Evolutionary conservation across 78 protist genomes (phyloP).

Genomic region (Polysphondylium violaceum): DNA sequence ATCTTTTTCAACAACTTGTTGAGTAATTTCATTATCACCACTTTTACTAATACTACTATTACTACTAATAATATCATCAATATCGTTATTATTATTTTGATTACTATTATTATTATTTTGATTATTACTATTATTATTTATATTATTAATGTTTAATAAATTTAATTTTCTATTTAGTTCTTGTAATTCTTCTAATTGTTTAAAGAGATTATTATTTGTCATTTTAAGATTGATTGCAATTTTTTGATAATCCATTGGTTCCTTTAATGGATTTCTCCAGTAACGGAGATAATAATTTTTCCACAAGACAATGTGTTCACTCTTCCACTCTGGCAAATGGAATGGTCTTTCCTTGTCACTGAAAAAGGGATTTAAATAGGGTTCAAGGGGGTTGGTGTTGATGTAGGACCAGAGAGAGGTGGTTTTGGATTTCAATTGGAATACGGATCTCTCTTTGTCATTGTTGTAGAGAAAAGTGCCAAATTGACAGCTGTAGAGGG

Average conservation of each 20-base stretch:
- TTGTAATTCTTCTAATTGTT: constrained; percentile 5
- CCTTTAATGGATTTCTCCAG: constrained; percentile 42
- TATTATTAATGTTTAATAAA: no score
- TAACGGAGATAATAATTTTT: constrained; percentile 55
- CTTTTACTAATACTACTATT: no score
- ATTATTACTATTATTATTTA: not conserved
- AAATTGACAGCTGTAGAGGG: constrained; percentile 73
- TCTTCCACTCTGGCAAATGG: constrained; percentile 45
- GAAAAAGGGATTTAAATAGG: constrained; percentile 44
- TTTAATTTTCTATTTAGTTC: not conserved
- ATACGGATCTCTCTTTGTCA: constrained; percentile 81
- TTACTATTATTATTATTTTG: no score
- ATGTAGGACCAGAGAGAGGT: constrained; percentile 71
- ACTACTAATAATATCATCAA: no score
- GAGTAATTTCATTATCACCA: no score
- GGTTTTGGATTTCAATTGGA: constrained; percentile 14
- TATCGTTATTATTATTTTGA: not conserved
- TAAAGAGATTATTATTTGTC: constrained; percentile 14
- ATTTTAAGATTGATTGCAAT: constrained; percentile 13
- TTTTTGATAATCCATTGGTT: constrained; percentile 50
- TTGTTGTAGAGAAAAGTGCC: constrained; percentile 90
- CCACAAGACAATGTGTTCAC: constrained; percentile 60
- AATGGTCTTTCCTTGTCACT: constrained; percentile 1
- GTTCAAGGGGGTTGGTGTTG: constrained; percentile 11
- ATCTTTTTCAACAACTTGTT: no score